Conservation (phyloP, 805 yeast species). For the Nakazawaea anatomiae region DNA sequence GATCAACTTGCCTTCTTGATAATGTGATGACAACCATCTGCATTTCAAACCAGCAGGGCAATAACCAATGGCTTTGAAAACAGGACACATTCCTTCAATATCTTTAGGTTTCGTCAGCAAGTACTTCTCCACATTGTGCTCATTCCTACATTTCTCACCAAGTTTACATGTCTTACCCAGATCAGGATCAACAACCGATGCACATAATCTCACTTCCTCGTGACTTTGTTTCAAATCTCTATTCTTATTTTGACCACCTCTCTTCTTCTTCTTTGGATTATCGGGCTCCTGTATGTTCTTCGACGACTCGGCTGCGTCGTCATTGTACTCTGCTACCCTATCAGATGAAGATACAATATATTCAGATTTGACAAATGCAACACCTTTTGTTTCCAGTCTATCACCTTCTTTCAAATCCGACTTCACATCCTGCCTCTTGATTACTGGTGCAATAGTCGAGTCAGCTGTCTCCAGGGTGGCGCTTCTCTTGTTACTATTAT, state of each 20-base stretch:
- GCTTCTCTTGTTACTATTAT: conserved; percentile 2
- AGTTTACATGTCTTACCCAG: conserved; percentile 42
- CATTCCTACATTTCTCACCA: conserved; percentile 71
- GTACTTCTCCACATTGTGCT: conserved; percentile 69
- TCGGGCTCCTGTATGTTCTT: conserved; percentile 28
- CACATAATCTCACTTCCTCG: conserved; percentile 63
- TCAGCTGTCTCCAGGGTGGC: not conserved
- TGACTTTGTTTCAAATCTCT: conserved; percentile 68
- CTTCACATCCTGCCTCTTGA: conserved; percentile 15
- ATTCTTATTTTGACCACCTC: conserved; percentile 78
- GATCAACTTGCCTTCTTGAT: conserved; percentile 36
- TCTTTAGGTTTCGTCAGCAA: conserved; percentile 64
- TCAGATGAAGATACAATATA: conserved; percentile 35
- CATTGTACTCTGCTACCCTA: conserved; percentile 24
- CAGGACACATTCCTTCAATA: conserved; percentile 79
- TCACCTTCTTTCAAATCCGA: conserved; percentile 2
- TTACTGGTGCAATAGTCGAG: not conserved
- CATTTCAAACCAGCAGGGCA: conserved; percentile 94
- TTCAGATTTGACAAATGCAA: conserved; percentile 75
- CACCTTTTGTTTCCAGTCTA: conserved; percentile 38
- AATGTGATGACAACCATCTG: conserved; percentile 81
- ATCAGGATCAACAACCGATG: conserved; percentile 51
- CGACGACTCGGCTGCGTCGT: conserved; percentile 41
- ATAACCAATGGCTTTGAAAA: conserved; percentile 70
- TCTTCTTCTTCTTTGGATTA: conserved; percentile 26